These are phyloP conservation scores for Cynanchum wilfordii DNA, from an alignment of 257 asterid genomes.

Conservation along the genomic window DNA sequence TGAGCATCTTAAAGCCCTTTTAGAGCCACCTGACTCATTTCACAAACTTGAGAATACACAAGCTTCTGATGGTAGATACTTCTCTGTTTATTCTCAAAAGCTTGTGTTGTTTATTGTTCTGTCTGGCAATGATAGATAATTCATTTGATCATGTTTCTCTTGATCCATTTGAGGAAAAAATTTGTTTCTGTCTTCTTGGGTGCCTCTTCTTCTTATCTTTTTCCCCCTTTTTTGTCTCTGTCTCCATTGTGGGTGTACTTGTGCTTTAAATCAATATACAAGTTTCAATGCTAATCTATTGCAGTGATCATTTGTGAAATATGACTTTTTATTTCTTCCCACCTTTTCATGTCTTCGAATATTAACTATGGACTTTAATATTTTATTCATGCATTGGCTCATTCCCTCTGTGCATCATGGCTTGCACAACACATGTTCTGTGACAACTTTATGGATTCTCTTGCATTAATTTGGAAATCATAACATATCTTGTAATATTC, in stretches of 20 bases:
- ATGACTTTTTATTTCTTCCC: background rate
- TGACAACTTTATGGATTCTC: background rate
- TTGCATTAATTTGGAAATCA: background rate
- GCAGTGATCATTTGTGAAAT: background rate
- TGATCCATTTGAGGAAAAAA: background rate
- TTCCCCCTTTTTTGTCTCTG: background rate
- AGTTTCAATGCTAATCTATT: background rate
- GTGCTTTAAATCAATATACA: background rate
- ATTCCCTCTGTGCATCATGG: background rate
- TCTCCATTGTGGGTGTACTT: background rate
- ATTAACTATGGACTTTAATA: background rate
- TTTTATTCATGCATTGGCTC: background rate
- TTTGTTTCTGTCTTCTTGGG: background rate
- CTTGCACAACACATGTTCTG: background rate
- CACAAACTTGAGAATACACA: conserved; percentile 31
- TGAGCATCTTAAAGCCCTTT: conserved; percentile 61
- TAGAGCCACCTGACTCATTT: conserved; percentile 56
- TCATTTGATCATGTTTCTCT: background rate
- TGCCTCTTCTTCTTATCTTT: background rate
- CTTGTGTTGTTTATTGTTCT: background rate
- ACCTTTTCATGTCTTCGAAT: background rate
- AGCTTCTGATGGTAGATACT: conserved; percentile 42
- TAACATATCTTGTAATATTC: background rate
- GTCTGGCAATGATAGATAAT: background rate
- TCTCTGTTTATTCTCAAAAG: conserved; percentile 8